Evolutionary conservation across 2,329 filamentous ascomycete species (phyloP).

Genomic region (Calonectria ilicicola): DNA sequence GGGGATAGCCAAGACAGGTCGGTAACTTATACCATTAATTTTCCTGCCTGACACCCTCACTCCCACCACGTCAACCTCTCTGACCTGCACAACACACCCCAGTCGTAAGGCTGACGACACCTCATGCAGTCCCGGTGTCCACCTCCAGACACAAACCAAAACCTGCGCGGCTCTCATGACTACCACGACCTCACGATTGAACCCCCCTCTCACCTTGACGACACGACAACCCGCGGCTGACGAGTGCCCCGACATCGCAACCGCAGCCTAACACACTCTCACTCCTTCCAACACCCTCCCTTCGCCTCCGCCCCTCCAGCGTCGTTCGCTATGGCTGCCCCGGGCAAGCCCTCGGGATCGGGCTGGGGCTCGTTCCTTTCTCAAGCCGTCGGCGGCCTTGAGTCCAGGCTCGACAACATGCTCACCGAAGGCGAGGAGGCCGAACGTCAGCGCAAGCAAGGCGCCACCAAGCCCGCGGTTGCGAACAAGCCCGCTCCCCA

Average conservation of each 20-base stretch:
- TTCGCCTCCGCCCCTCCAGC: neutral
- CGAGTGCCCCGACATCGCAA: neutral
- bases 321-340: constrained; percentile 57
- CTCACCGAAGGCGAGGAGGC: constrained; percentile 79
- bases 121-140: constrained; percentile 10
- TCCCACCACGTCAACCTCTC: constrained; percentile 24
- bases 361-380: constrained; percentile 87
- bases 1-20: neutral
- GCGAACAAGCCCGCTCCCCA: constrained; percentile 20
- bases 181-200: neutral
- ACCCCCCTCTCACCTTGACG: neutral
- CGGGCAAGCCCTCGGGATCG: constrained; percentile 61
- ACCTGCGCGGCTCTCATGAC: constrained; percentile 1
- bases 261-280: neutral
- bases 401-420: constrained; percentile 92
- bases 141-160: constrained; percentile 2
- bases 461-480: constrained; percentile 5
- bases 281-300: neutral
- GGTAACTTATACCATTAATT: neutral
- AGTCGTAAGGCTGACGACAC: constrained; percentile 24
- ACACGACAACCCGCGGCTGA: neutral
- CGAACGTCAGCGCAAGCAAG: constrained; percentile 24
- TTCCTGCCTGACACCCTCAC: neutral
- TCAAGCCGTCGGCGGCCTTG: constrained; percentile 92
- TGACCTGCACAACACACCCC: neutral